A percentile compares a stretch with the other conserved stretches of the same genome.
Conservation (phyloP, 2,329 filamentous ascomycete genomes). For the Cladosporium halotolerans region DNA sequence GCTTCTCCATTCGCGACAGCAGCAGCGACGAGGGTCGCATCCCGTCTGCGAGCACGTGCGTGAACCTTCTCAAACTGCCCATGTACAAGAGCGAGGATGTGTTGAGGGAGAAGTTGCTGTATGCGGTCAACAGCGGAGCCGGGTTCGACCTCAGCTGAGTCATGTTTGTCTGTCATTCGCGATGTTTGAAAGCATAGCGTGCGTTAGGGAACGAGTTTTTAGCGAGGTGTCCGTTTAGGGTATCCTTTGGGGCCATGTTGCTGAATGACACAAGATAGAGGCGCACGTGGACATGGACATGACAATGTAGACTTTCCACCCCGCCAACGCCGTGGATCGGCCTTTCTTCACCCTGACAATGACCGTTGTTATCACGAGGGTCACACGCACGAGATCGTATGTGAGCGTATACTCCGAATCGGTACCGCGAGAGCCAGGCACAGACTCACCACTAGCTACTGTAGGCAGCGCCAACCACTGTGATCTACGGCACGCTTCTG, state of each 20-base stretch:
- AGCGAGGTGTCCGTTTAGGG: conserved; percentile 4
- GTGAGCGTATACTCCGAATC: too few species aligned
- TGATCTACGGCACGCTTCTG: too few species aligned
- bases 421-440: too few species aligned
- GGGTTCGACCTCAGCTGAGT: conserved; percentile 64
- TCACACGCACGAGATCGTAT: too few species aligned
- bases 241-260: not conserved
- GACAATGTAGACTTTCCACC: too few species aligned
- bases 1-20: conserved; percentile 83
- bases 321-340: too few species aligned
- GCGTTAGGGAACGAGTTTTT: not conserved
- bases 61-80: conserved; percentile 89
- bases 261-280: too few species aligned
- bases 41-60: conserved; percentile 91
- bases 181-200: not conserved
- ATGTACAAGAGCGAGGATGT: conserved; percentile 62
- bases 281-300: too few species aligned
- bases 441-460: too few species aligned
- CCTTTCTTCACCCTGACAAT: too few species aligned
- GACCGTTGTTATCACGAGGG: too few species aligned
- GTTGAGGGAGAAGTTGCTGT: conserved; percentile 75
- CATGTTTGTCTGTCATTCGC: not conserved
- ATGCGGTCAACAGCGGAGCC: conserved; percentile 82
- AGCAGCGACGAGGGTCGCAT: conserved; percentile 69
- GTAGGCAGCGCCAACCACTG: too few species aligned